These are phyloP conservation scores for Speleostelium caveatum DNA, from an alignment of 78 protist genomes.

Conservation along the genomic window DNA sequence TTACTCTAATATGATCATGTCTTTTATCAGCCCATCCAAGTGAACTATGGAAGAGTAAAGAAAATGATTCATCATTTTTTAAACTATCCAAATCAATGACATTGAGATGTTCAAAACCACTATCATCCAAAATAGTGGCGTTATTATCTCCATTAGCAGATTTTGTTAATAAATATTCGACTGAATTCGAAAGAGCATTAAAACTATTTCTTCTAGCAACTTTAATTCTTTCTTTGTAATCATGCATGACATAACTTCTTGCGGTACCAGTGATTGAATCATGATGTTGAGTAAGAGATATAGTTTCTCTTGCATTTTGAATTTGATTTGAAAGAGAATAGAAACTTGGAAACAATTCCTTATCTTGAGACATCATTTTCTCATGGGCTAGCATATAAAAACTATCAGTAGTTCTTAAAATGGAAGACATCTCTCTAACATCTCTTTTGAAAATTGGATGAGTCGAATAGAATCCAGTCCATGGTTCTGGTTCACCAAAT, in stretches of 20 bases:
- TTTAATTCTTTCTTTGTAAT: slow-evolving; percentile 15
- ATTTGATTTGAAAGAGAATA: not conserved
- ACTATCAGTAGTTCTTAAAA: slow-evolving; percentile 38
- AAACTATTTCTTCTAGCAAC: slow-evolving; percentile 8
- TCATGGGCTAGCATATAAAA: slow-evolving; percentile 68
- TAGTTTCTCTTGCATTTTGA: not conserved
- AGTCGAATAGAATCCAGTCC: slow-evolving; percentile 85
- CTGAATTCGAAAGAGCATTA: slow-evolving; percentile 18
- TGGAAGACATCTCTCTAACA: slow-evolving; percentile 24
- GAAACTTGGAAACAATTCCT: not conserved
- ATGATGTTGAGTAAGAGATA: slow-evolving; percentile 79
- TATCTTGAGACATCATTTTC: not conserved
- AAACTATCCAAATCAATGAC: not conserved
- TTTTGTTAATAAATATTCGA: slow-evolving; percentile 30
- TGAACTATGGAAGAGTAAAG: slow-evolving; percentile 16
- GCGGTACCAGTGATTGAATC: slow-evolving; percentile 88
- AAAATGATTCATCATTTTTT: not conserved
- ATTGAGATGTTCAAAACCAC: not conserved
- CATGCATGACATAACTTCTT: slow-evolving; percentile 61
- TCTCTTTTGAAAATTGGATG: slow-evolving; percentile 54
- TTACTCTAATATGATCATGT: slow-evolving; percentile 15
- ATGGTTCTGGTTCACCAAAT: slow-evolving; percentile 20
- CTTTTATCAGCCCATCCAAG: slow-evolving; percentile 17
- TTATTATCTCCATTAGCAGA: not conserved
- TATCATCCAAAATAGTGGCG: too few relatives aligned